These are phyloP conservation scores for Lepraria neglecta DNA, from an alignment of 495 filamentous ascomycete genomes.

Conservation along the genomic window DNA sequence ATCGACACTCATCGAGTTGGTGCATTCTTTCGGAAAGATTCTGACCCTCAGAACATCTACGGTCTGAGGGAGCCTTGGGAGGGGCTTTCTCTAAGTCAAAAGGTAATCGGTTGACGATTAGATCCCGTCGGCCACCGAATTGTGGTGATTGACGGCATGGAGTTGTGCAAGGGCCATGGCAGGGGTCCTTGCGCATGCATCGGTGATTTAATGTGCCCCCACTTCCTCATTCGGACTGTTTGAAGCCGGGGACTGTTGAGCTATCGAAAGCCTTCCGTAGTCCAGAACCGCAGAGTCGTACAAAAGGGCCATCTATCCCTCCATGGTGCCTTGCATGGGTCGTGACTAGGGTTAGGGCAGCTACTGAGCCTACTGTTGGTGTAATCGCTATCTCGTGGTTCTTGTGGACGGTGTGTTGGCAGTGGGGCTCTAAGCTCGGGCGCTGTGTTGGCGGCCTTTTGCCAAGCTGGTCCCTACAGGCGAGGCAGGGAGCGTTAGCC, in stretches of 20 bases:
- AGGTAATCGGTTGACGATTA: neutral
- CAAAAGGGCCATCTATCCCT: constrained; percentile 2
- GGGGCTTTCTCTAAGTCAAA: neutral
- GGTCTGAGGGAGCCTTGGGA: neutral
- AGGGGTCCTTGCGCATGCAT: neutral
- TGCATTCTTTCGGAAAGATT: constrained; percentile 1
- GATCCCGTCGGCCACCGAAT: constrained; percentile 4
- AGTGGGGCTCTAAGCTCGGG: neutral
- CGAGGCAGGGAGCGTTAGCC: neutral
- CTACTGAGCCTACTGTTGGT: neutral
- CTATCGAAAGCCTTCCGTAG: constrained; percentile 8
- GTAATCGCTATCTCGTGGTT: neutral
- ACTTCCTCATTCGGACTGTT: constrained; percentile 4
- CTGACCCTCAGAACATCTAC: neutral
- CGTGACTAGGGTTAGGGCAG: neutral
- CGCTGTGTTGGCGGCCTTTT: neutral
- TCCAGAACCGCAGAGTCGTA: neutral
- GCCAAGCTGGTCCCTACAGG: neutral
- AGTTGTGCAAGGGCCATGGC: constrained; percentile 1
- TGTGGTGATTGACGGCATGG: constrained; percentile 5
- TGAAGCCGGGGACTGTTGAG: neutral
- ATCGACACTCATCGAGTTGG: neutral
- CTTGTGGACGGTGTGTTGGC: neutral
- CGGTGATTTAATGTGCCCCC: constrained; percentile 3
- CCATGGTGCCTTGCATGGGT: neutral